phyloP scores from a whole-genome alignment of 176 grass and related monocot genomes.

The Carex kokanica region DNA sequence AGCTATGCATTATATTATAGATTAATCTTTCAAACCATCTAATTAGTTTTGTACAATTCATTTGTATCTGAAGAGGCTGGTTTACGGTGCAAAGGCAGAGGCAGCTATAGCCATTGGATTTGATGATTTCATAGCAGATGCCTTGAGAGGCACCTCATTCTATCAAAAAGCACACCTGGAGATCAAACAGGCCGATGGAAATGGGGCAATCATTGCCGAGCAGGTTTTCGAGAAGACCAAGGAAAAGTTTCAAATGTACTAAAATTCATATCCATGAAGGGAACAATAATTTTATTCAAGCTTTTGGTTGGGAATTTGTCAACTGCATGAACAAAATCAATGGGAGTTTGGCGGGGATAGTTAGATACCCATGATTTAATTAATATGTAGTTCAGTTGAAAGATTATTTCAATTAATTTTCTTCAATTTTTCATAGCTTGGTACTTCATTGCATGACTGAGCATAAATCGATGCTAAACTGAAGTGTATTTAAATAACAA shows the following conservation, averaged over 20 bases:
- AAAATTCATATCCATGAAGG: conserved; percentile 13
- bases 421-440: not conserved
- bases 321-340: conserved; percentile 28
- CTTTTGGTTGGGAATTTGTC: conserved; percentile 8
- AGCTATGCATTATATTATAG: not conserved
- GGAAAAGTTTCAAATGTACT: conserved; percentile 94
- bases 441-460: not conserved
- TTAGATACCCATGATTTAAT: conserved; percentile 3
- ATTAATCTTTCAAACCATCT: not conserved
- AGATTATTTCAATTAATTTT: conserved; percentile 7
- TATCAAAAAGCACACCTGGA: conserved; percentile 93
- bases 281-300: conserved; percentile 7
- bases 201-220: conserved; percentile 82
- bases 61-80: conserved; percentile 56
- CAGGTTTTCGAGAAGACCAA: conserved; percentile 95
- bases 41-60: conserved; percentile 22
- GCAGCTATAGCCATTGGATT: conserved; percentile 94
- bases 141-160: conserved; percentile 70
- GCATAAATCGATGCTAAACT: not conserved
- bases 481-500: not conserved
- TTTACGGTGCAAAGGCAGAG: conserved; percentile 94
- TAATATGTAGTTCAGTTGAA: not conserved
- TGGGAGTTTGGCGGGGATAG: not conserved
- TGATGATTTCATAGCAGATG: conserved; percentile 97
- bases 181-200: conserved; percentile 83